Base-by-base conservation (phyloP, 2,329 filamentous ascomycete species). In the Orbilia quercus region DNA sequence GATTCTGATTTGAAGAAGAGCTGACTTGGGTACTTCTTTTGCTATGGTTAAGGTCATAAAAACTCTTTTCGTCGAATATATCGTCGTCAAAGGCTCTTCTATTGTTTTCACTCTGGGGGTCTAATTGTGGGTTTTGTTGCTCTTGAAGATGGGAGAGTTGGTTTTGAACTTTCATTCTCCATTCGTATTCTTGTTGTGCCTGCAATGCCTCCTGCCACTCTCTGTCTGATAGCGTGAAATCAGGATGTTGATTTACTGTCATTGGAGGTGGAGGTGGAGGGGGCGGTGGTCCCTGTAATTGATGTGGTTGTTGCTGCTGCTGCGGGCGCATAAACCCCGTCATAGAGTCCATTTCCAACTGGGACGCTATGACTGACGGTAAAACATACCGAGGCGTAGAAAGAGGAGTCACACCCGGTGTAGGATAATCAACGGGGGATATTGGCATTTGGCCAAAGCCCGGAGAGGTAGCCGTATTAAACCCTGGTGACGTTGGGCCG, bases 361-460 rank as follows among this genome's bases (percentile, higher is more conserved):
- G 67, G 34, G 51, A 65, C 16, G 67, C 67, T 48, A 72, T 59
- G 12, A 72, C 67, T 16, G 67, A 72, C 9, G 67, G 67, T 18
- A 72, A 38, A 28, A 72, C 67, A 55, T 72, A 72, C 65, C 67
- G 34, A 16, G 67, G 67, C 9, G 67, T 72, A 7, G 67, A 72
- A 36, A 64, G 12, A 14, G 67, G 67, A 5, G 67, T 72, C 18
- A 53, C 67, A n/a, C 67, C 67, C 31, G 67, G 67, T 16, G 67
- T 72, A 44, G 67, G 67, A 48, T 72, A 72, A 20, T 72, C 67
- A 28, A 64, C 59, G 23, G 67, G 67, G 28, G 59, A 59, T 4
- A 60, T 44, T 6, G 67, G 67, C 36, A 65, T 60, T 25, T 64
- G 59, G 11, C 58, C 59, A 42, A 72, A 72, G n/a, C 67, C 67